Percentiles rank a stretch among this genome's conserved stretches.
Evolutionary conservation across 2,329 filamentous ascomycete species (phyloP).

Genomic region (Keithomyces neogunnii): DNA sequence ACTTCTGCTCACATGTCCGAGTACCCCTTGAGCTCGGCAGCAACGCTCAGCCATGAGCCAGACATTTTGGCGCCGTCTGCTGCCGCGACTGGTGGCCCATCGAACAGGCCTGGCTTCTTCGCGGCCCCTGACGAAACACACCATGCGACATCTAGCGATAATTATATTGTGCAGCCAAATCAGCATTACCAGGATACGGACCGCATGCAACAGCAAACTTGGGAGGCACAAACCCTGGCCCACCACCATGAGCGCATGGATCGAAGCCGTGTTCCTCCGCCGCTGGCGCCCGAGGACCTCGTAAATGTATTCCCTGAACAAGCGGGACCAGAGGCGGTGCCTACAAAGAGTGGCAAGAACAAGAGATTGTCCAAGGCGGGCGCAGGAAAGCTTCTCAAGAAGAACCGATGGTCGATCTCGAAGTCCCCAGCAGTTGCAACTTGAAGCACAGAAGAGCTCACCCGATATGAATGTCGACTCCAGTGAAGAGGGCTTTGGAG

Average conservation of each 20-base stretch:
- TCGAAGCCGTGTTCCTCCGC: slow-evolving; percentile 8
- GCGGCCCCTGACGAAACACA: not conserved
- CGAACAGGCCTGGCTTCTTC: not conserved
- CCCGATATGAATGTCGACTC: not conserved
- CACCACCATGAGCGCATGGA: slow-evolving; percentile 4
- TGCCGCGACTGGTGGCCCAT: not conserved
- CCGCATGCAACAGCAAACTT: slow-evolving; percentile 11
- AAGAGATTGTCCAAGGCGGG: slow-evolving; percentile 24
- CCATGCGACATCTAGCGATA: not conserved
- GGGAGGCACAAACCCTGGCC: slow-evolving; percentile 10
- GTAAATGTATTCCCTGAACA: slow-evolving; percentile 16
- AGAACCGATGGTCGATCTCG: slow-evolving; percentile 15
- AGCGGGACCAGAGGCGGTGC: slow-evolving; percentile 10
- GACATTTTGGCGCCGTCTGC: not conserved
- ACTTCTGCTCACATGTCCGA: slow-evolving; percentile 5
- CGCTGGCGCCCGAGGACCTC: slow-evolving; percentile 8
- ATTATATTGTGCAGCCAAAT: too few relatives aligned
- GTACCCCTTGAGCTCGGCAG: slow-evolving; percentile 5
- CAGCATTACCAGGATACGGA: not conserved
- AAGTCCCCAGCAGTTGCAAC: slow-evolving; percentile 12
- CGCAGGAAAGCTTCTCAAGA: slow-evolving; percentile 15
- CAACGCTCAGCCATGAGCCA: slow-evolving; percentile 3
- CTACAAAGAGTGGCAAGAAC: slow-evolving; percentile 12
- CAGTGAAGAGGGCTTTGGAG: too few relatives aligned
- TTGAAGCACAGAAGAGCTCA: not conserved